A percentile compares a stretch with the other conserved stretches of the same genome.
These are phyloP conservation scores for Bacterosira constricta DNA, from an alignment of 108 stramenopile genomes.

Conservation along the genomic window DNA sequence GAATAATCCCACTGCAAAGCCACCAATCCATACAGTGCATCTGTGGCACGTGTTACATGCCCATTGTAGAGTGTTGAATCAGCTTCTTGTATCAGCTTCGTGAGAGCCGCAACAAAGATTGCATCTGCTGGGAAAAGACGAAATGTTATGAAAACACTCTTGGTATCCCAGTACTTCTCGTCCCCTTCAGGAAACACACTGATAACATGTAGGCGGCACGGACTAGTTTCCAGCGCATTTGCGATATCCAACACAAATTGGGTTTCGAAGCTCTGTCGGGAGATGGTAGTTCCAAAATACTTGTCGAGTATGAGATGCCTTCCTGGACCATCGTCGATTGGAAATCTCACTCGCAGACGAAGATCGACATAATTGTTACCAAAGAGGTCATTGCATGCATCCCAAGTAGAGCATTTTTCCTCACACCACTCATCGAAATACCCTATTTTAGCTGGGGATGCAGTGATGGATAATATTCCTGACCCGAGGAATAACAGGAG, in stretches of 20 bases:
- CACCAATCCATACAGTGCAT: slow-evolving; percentile 57
- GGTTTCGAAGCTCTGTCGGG: slow-evolving; percentile 68
- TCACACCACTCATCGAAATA: slow-evolving; percentile 36
- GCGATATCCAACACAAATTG: slow-evolving; percentile 75
- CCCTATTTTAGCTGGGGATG: too few relatives aligned
- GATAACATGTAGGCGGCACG: slow-evolving; percentile 58
- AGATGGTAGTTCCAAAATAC: slow-evolving; percentile 58
- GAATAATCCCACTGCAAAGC: slow-evolving; percentile 67
- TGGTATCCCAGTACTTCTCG: slow-evolving; percentile 61
- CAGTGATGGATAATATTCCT: neutral
- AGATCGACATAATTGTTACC: slow-evolving; percentile 41
- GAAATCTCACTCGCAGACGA: slow-evolving; percentile 42
- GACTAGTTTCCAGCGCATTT: slow-evolving; percentile 53
- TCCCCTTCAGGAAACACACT: slow-evolving; percentile 51
- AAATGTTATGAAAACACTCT: slow-evolving; percentile 50
- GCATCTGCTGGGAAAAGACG: slow-evolving; percentile 51
- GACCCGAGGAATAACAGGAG: too few relatives aligned
- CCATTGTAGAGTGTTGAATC: slow-evolving; percentile 55
- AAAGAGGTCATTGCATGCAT: slow-evolving; percentile 30
- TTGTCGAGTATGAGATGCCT: slow-evolving; percentile 55
- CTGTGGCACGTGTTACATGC: slow-evolving; percentile 54
- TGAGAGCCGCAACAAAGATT: slow-evolving; percentile 49
- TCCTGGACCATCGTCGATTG: slow-evolving; percentile 69
- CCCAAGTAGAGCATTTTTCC: slow-evolving; percentile 13
- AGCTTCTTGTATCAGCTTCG: slow-evolving; percentile 58